These are phyloP conservation scores for Rhizopus stolonifer DNA, from an alignment of 371 early-diverging fungal species.

Conservation along the genomic window DNA sequence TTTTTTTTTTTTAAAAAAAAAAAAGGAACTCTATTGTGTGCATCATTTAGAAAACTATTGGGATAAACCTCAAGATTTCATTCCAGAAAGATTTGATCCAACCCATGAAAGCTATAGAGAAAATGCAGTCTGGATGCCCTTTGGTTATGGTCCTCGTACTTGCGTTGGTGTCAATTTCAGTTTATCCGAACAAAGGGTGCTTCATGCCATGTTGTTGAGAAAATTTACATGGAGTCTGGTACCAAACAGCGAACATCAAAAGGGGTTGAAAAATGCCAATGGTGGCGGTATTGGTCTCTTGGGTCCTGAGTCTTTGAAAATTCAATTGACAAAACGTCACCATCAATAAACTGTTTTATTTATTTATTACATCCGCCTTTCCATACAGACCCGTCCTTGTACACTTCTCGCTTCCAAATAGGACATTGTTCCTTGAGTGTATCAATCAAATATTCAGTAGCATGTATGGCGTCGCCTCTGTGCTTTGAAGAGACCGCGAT, in stretches of 20 bases:
- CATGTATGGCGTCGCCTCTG: slow-evolving; percentile 71
- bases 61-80: slow-evolving; percentile 26
- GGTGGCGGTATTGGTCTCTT: slow-evolving; percentile 30
- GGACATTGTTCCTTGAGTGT: slow-evolving; percentile 80
- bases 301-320: slow-evolving; percentile 22
- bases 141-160: slow-evolving; percentile 33
- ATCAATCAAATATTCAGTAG: slow-evolving; percentile 81
- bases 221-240: slow-evolving; percentile 26
- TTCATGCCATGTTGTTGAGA: slow-evolving; percentile 38
- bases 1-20: background rate
- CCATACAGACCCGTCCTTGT: slow-evolving; percentile 79
- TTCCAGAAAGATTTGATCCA: slow-evolving; percentile 29
- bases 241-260: slow-evolving; percentile 23
- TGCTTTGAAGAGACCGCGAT: slow-evolving; percentile 81
- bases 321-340: slow-evolving; percentile 27
- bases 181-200: slow-evolving; percentile 46
- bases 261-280: slow-evolving; percentile 25
- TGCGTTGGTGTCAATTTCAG: slow-evolving; percentile 49
- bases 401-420: slow-evolving; percentile 91
- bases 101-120: slow-evolving; percentile 1
- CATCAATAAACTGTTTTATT: background rate
- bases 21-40: slow-evolving; percentile 26
- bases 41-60: slow-evolving; percentile 31
- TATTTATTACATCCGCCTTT: slow-evolving; percentile 46
- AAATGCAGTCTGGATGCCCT: slow-evolving; percentile 32